Evolutionary conservation across 768 basidiomycete genomes (phyloP), one percentile per base, ranked within the genome.

Genomic region (Solioccasus polychromus): DNA sequence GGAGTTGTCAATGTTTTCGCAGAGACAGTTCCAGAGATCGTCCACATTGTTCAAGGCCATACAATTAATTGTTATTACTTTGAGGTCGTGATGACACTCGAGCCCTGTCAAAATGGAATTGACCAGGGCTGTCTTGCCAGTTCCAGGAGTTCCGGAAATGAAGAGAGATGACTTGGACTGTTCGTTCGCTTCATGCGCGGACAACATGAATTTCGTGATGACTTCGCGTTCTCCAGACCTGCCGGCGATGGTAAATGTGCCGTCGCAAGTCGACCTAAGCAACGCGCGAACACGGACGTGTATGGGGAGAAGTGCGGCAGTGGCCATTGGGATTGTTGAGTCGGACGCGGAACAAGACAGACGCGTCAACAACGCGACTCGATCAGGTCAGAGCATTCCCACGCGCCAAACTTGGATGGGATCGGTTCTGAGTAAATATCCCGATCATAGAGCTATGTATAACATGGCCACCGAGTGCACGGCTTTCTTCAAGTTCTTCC

Each of bases 91-190:
- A 34, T 54, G 53, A 24, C 71, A 69, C 20, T 71, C 64, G 22
- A 76, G 51, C 8, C 68, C 64, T n/a, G 63, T 46, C 18, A 93
- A 62, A 23, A 90, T 68, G 5, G 82, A 71, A 55, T 85, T 83
- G 22, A 92, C 79, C 4, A 95, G 71, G 0, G 90, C 92, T 2
- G 90, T 94, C 70, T 95, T 94, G 17, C 92, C 92, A 3, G 91
- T 92, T 1, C 94, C 95, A 4, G 93, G 92, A 2, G 91, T 81
- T 8, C 95, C 95, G 8, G 93, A 94, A 42, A 97, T 83, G 64
- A 94, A 97, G 47, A 95, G 72, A 34, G 79, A 75, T 9, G 79
- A 71, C 22, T 67, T 59, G 19, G 50, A 42, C 4, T 49, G 48
- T 20, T 55, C 57, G 18, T 35, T 24, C 15, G 43, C 15, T 22